These are phyloP conservation scores for Colletotrichum orbiculare DNA, from an alignment of 2,329 filamentous ascomycete species.

Conservation along the genomic window DNA sequence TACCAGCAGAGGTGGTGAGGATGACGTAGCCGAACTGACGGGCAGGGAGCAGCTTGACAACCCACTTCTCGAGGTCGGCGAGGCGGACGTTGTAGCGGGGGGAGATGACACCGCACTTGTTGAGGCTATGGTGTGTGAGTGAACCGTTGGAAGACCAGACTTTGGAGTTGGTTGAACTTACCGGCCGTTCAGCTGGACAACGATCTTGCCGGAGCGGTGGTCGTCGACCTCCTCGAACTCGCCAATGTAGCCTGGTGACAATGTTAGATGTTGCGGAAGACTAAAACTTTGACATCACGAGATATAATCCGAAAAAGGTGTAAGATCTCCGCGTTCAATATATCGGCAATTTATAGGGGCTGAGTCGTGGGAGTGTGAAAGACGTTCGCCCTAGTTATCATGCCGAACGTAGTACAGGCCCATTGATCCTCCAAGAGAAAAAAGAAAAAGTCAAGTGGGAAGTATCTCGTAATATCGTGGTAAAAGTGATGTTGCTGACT, in stretches of 20 bases:
- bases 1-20: slow-evolving; percentile 81
- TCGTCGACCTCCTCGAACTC: slow-evolving; percentile 99
- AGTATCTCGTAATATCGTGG: slow-evolving; percentile 5
- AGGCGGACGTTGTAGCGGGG: slow-evolving; percentile 99
- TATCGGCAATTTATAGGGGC: slow-evolving; percentile 99
- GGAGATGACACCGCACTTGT: slow-evolving; percentile 99
- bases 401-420: slow-evolving; percentile 74
- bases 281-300: slow-evolving; percentile 93
- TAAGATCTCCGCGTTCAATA: slow-evolving; percentile 94
- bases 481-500: slow-evolving; percentile 52
- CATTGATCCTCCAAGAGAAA: slow-evolving; percentile 21
- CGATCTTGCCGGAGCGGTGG: slow-evolving; percentile 99
- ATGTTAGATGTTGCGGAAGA: slow-evolving; percentile 86
- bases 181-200: slow-evolving; percentile 98
- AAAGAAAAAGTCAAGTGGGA: slow-evolving; percentile 1
- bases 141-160: too few relatives aligned
- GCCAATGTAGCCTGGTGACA: slow-evolving; percentile 84
- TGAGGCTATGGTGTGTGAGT: slow-evolving; percentile 63
- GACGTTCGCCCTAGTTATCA: slow-evolving; percentile 99
- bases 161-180: slow-evolving; percentile 38
- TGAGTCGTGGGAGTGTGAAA: slow-evolving; percentile 81
- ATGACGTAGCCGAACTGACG: slow-evolving; percentile 99
- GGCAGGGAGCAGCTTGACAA: slow-evolving; percentile 97
- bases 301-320: slow-evolving; percentile 82
- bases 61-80: slow-evolving; percentile 98